Conservation (phyloP, 176 grass and related monocot species). For the Cenchrus americanus region DNA sequence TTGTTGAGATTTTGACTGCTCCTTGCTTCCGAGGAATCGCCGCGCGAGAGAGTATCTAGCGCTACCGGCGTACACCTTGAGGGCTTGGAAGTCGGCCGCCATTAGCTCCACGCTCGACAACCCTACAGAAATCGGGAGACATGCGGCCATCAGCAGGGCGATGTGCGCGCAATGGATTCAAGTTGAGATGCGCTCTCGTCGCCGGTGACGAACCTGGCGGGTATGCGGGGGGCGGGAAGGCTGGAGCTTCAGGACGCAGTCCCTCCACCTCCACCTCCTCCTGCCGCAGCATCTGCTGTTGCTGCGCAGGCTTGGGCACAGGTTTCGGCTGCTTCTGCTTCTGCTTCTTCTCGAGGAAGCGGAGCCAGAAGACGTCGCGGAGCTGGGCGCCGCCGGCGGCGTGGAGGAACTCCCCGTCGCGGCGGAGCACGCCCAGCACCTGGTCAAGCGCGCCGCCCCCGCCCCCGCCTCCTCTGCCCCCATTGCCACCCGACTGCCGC, state of each 20-base stretch:
- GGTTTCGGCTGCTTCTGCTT: slow-evolving; percentile 17
- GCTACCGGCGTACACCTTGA: slow-evolving; percentile 70
- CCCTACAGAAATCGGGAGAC: slow-evolving; percentile 29
- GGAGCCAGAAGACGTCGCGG: slow-evolving; percentile 71
- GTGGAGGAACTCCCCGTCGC: slow-evolving; percentile 63
- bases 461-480: slow-evolving; percentile 17
- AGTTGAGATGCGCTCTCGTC: slow-evolving; percentile 30
- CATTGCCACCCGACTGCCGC: slow-evolving; percentile 33
- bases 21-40: slow-evolving; percentile 38
- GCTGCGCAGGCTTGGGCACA: slow-evolving; percentile 3
- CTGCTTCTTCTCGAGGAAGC: slow-evolving; percentile 72
- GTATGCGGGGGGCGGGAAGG: slow-evolving; percentile 57
- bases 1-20: neutral
- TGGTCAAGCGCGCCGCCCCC: slow-evolving; percentile 45
- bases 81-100: slow-evolving; percentile 81
- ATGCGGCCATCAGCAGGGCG: slow-evolving; percentile 17
- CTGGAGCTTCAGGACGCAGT: neutral
- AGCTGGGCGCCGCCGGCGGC: slow-evolving; percentile 43
- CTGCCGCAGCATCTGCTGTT: neutral
- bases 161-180: slow-evolving; percentile 2
- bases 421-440: slow-evolving; percentile 66
- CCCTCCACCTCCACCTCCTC: slow-evolving; percentile 8
- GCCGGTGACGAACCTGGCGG: slow-evolving; percentile 46
- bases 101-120: slow-evolving; percentile 73
- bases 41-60: slow-evolving; percentile 30